Base-by-base conservation (phyloP, 2,329 filamentous ascomycete genomes). In the Teratosphaeria viscida region DNA sequence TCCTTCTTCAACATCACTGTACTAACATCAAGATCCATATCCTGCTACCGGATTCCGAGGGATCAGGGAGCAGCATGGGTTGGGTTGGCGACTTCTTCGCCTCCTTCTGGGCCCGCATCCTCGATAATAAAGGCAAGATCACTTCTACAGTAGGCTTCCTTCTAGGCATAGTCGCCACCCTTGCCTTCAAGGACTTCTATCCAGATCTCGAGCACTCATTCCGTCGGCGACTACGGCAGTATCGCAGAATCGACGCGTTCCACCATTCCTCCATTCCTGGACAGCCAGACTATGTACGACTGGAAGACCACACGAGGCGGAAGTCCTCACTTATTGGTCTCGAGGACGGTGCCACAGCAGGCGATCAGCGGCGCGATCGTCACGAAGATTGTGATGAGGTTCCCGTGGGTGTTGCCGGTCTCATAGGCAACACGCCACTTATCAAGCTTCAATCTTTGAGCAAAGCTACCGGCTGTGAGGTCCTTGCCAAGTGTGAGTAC, bases 401-500 rank as follows among this genome's bases (percentile, higher is more conserved):
- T 59, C 83, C 85, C 14, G 83, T 89, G 59, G 94, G 94, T 19
- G 89, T 99, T 61, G 91, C 95, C 73, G 89, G 87, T 54, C 90
- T 88, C 71, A 97, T 99, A 71, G 94, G 94, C 59, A 89, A 95
- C 74, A 99, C 94, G 14, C 92, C 92, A 1, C 81, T 99, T 29
- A 83, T 99, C 67, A 84, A 85, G 64, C 91, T 99, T 71, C 88
- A 85, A 66, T 92, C 89, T 43, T 82, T 99, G 27, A 95, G 89
- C 3, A 85, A 88, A 54, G 90, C 86, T 19, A 96, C 94, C 3
- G 91, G 91, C 23, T 91, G 94, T 69, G 85, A 85, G 49, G 95
- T 99, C 68, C 79, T 97, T 39, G 94, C 87, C 65, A 99, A 99
- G 76, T 91, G 91, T 55, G 94, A 99, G 73, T 95, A 95, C 71